phyloP scores from a whole-genome alignment of 371 early-diverging fungal species.

The Mucor mucedo region DNA sequence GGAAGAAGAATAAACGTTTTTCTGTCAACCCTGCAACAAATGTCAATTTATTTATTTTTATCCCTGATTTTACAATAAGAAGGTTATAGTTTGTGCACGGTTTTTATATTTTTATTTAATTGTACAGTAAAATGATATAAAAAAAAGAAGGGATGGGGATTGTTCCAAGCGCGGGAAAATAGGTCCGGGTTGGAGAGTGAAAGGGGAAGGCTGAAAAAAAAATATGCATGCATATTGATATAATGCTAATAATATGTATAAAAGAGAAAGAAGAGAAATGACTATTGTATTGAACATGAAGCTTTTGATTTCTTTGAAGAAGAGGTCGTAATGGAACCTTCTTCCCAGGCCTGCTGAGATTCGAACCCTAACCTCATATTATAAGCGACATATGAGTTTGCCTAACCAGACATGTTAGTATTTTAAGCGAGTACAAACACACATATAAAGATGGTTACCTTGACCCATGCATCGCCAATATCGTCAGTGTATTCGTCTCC shows the following conservation, averaged over 20 bases:
- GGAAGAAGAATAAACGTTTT: no score
- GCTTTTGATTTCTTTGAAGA: constrained; percentile 20
- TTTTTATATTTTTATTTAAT: no score
- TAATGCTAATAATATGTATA: background rate
- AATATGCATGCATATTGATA: no score
- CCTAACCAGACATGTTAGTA: constrained; percentile 24
- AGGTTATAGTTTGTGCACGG: background rate
- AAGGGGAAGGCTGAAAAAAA: no score
- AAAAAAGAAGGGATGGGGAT: no score
- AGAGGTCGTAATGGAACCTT: constrained; percentile 9
- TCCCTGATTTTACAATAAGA: background rate
- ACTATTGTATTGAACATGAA: constrained; percentile 24
- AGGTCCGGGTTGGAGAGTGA: no score
- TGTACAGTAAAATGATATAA: no score
- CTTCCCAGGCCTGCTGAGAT: constrained; percentile 46
- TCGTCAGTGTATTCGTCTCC: constrained; percentile 42
- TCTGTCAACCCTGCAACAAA: no score
- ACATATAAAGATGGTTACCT: constrained; percentile 22
- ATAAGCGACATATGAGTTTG: constrained; percentile 38
- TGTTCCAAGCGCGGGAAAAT: no score
- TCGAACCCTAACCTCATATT: constrained; percentile 47
- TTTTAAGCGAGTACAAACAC: background rate
- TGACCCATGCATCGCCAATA: constrained; percentile 48
- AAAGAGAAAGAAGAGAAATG: background rate
- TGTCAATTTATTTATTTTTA: no score